Evolutionary conservation across 176 grass and related monocot genomes (phyloP).

Genomic region (Puccinellia tenuiflora): DNA sequence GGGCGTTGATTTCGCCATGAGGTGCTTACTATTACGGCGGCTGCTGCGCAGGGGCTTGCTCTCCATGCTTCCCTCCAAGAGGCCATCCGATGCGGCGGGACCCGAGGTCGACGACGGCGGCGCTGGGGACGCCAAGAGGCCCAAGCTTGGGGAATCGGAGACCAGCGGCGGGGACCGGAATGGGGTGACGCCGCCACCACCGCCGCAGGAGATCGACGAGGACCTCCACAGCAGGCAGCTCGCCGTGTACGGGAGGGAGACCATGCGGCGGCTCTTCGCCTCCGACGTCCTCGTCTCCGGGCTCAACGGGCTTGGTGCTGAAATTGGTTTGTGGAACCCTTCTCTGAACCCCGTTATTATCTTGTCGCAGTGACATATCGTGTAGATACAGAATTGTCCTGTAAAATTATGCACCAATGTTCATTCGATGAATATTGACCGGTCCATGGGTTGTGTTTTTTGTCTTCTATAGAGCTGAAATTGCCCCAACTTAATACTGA

Average conservation of each 20-base stretch:
- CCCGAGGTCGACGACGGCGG: constrained; percentile 6
- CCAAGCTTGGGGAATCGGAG: constrained; percentile 12
- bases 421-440: neutral
- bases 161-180: neutral
- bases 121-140: constrained; percentile 32
- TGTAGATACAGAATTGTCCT: neutral
- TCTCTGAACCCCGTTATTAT: neutral
- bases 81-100: constrained; percentile 9
- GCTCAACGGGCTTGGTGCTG: constrained; percentile 61
- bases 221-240: constrained; percentile 90
- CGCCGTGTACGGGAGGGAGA: constrained; percentile 74
- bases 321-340: constrained; percentile 47
- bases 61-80: constrained; percentile 71
- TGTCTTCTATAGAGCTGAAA: neutral
- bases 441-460: neutral
- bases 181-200: constrained; percentile 3
- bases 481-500: neutral
- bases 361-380: neutral
- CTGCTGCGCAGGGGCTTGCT: constrained; percentile 52
- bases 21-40: constrained; percentile 38
- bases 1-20: constrained; percentile 33
- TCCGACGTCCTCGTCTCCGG: constrained; percentile 77
- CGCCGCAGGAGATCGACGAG: constrained; percentile 61
- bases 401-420: neutral
- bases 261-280: constrained; percentile 77